Evolutionary conservation across 352 stramenopile species (phyloP).

Genomic region (Phytopythium montanum): DNA sequence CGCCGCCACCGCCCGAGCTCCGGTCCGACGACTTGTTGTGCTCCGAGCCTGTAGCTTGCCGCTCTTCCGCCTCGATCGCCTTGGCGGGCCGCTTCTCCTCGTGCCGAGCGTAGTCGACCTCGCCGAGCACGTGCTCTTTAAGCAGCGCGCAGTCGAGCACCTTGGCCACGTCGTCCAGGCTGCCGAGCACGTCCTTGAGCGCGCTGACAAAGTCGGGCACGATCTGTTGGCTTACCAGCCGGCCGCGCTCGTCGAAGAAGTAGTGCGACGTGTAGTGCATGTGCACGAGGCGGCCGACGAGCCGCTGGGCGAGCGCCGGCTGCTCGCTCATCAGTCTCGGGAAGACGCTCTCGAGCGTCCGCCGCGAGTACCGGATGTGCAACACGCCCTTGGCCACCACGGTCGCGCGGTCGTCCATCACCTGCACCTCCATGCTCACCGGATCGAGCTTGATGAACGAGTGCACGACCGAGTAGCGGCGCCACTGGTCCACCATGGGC

Average conservation of each 20-base stretch:
- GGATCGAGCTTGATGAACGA: constrained; percentile 15
- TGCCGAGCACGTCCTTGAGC: constrained; percentile 24
- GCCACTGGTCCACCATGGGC: constrained; percentile 15
- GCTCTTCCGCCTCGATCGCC: not conserved
- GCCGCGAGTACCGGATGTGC: constrained; percentile 29
- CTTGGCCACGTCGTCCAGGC: constrained; percentile 17
- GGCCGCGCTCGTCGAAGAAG: constrained; percentile 20
- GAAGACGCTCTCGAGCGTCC: constrained; percentile 32
- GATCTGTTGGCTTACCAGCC: constrained; percentile 14
- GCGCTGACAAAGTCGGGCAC: constrained; percentile 25
- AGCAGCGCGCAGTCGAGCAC: constrained; percentile 18
- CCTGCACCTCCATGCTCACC: constrained; percentile 9
- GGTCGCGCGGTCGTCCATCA: constrained; percentile 7
- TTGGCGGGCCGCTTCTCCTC: not conserved
- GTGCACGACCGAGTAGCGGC: constrained; percentile 13
- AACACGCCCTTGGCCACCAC: constrained; percentile 20
- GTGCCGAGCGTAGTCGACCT: not conserved
- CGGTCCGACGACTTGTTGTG: not conserved
- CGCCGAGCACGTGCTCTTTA: constrained; percentile 4
- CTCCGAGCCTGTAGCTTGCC: not conserved
- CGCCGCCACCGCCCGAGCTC: not conserved
- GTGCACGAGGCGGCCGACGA: constrained; percentile 27
- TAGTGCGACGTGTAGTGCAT: constrained; percentile 28
- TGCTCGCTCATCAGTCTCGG: constrained; percentile 23
- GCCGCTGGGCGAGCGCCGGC: constrained; percentile 18